Evolutionary conservation across 192 early-diverging fungal genomes (phyloP).

Genomic region (Umbelopsis isabellina): DNA sequence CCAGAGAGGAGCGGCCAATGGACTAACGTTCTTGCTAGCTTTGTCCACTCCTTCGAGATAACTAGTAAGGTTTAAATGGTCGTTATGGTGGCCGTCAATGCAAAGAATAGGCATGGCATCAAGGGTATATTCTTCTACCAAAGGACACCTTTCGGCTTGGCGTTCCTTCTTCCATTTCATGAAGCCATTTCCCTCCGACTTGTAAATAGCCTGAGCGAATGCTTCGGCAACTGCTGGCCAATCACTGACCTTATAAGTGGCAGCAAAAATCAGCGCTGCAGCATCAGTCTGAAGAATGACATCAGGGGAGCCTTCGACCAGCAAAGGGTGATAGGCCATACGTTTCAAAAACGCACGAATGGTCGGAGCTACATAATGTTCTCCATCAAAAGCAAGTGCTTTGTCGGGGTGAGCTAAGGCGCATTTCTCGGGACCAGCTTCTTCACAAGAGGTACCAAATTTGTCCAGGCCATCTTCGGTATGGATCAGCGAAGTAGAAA

Average conservation of each 20-base stretch:
- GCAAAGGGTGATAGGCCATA: neutral
- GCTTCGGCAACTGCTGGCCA: neutral
- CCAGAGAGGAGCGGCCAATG: conserved; percentile 7
- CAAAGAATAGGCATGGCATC: conserved; percentile 8
- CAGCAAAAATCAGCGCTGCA: neutral
- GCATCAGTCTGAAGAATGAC: neutral
- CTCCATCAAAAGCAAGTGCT: conserved; percentile 16
- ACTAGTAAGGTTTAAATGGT: neutral
- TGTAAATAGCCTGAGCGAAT: neutral
- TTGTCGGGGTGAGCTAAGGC: conserved; percentile 30
- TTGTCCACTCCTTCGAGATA: neutral
- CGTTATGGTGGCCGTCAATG: conserved; percentile 4
- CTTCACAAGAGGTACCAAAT: conserved; percentile 40
- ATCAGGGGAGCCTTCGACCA: neutral
- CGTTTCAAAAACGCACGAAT: neutral
- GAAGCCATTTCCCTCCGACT: neutral
- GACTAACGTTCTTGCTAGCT: neutral
- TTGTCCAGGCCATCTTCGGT: conserved; percentile 31
- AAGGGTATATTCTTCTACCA: conserved; percentile 6
- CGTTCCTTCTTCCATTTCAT: neutral
- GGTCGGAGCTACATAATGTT: conserved; percentile 19
- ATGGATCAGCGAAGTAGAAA: conserved; percentile 17
- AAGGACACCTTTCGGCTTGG: neutral
- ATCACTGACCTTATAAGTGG: neutral
- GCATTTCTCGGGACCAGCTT: conserved; percentile 40